Base-by-base conservation (phyloP, 2,329 filamentous ascomycete species). In the Colletotrichum gigasporum region DNA sequence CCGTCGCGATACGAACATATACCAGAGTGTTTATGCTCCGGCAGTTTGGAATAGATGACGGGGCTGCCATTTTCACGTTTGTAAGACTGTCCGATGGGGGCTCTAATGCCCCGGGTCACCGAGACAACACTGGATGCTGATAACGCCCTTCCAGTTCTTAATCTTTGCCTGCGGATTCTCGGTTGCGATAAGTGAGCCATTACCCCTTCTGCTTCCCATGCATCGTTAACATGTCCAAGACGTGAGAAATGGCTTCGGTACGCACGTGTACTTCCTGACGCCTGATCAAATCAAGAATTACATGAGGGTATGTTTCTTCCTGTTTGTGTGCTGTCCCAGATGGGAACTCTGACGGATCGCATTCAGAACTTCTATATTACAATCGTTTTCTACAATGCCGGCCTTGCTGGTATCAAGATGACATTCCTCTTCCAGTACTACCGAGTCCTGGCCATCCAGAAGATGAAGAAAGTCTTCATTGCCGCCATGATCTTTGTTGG, bases 371-470 rank as follows among this genome's bases (percentile, higher is more conserved):
- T 77, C 55, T 78, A 71, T 63, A 48, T 74, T 16, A 70, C 71
- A 2, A 71, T 77, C 28, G 56, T 78, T 8, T 58, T 73, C 16
- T 79, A 78, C 67, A 74, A 73, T 45, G 47, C 67, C 7, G 66
- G 69, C 22, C 68, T 79, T 2, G 48, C 69, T 34, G 65, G 69
- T 22, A 70, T 75, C 60, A 79, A 79, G 58, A 70, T 74, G 51
- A 75, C 76, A 1, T 75, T 79, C 37, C 68, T 79, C 26, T 63
- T 76, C 7, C 77, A 79, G 62, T 79, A 79, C 69, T 75, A 74
- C 39, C 75, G 77, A 20, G 69, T 78, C 9, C 73, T 73, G 8
- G 66, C 67, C 5, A 56, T 78, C n/a, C 69, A 71, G 16, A 68
- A 69, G n/a, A 68, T 71, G 62, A 67, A 68, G 18, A 68, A 55